Evolutionary conservation across 2,329 filamentous ascomycete species (phyloP).

Genomic region (Salinomyces thailandicus): DNA sequence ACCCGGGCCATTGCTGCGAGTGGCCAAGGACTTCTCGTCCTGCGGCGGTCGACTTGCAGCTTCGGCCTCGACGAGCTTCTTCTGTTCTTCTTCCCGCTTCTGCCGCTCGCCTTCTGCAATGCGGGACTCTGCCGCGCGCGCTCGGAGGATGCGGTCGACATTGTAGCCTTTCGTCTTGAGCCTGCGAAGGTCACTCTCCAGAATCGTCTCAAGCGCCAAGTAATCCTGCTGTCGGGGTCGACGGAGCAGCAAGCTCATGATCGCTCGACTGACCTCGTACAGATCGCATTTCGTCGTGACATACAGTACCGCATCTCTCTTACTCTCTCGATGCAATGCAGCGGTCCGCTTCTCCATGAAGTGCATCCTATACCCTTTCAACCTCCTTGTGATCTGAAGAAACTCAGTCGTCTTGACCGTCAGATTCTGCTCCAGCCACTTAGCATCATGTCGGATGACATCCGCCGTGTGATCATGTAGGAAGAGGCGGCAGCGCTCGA

Average conservation of each 20-base stretch:
- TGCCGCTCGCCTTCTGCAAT: constrained; percentile 76
- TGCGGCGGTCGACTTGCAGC: constrained; percentile 6
- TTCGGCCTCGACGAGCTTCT: constrained; percentile 33
- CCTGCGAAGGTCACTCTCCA: constrained; percentile 73
- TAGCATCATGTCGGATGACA: constrained; percentile 72
- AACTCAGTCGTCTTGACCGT: constrained; percentile 66
- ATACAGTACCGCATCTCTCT: constrained; percentile 57
- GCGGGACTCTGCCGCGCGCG: constrained; percentile 76
- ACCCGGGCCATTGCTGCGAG: background rate
- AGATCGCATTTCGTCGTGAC: constrained; percentile 69
- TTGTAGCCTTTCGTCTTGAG: constrained; percentile 87
- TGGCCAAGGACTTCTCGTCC: constrained; percentile 1
- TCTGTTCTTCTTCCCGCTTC: constrained; percentile 49
- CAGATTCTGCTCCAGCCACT: constrained; percentile 83
- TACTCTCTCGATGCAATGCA: constrained; percentile 48
- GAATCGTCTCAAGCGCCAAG: constrained; percentile 79
- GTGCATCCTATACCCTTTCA: constrained; percentile 58
- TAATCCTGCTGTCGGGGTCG: constrained; percentile 82
- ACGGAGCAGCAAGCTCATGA: constrained; percentile 69
- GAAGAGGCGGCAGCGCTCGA: constrained; percentile 83
- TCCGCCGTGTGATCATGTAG: constrained; percentile 72
- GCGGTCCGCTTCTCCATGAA: constrained; percentile 68
- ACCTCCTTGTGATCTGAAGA: constrained; percentile 65
- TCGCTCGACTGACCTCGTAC: constrained; percentile 82
- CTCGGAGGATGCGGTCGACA: constrained; percentile 82